These are phyloP conservation scores for Coffea humblotiana DNA, from an alignment of 305 asterid genomes.

Conservation along the genomic window DNA sequence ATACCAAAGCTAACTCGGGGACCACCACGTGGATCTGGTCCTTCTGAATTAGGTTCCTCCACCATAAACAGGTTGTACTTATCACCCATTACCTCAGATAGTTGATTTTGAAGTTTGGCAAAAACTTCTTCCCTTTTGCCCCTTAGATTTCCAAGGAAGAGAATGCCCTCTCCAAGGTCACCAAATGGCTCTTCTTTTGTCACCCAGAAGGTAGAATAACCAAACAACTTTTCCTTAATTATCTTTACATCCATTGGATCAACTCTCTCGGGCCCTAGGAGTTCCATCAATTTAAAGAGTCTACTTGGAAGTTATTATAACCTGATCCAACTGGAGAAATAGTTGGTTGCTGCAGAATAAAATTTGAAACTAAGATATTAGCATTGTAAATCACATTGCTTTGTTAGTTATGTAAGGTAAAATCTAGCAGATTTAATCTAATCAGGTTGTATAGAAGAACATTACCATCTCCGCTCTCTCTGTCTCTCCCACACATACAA, in stretches of 20 bases:
- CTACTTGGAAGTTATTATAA: slow-evolving; percentile 81
- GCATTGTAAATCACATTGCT: not conserved
- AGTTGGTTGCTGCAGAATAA: slow-evolving; percentile 50
- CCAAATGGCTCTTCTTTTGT: slow-evolving; percentile 93
- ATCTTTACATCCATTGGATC: slow-evolving; percentile 78
- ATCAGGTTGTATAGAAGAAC: not conserved
- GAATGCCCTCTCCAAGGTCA: slow-evolving; percentile 86
- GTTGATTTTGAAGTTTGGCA: slow-evolving; percentile 71
- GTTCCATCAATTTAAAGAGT: slow-evolving; percentile 88
- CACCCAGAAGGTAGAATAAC: slow-evolving; percentile 93
- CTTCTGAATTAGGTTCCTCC: slow-evolving; percentile 94
- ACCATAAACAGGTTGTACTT: slow-evolving; percentile 92
- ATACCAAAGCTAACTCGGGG: slow-evolving; percentile 96
- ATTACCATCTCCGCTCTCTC: not conserved
- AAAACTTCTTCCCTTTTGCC: slow-evolving; percentile 85
- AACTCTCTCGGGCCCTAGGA: slow-evolving; percentile 91
- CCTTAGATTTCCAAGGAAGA: slow-evolving; percentile 86
- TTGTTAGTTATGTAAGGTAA: not conserved
- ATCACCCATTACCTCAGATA: slow-evolving; percentile 77
- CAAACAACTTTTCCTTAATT: slow-evolving; percentile 86
- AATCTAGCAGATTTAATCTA: not conserved
- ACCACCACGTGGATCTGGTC: slow-evolving; percentile 92
- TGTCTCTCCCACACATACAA: not conserved
- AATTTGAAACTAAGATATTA: slow-evolving; percentile 19
- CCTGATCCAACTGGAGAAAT: slow-evolving; percentile 51